Evolutionary conservation across 257 asterid genomes (phyloP).

Genomic region (Coffea canephora): DNA sequence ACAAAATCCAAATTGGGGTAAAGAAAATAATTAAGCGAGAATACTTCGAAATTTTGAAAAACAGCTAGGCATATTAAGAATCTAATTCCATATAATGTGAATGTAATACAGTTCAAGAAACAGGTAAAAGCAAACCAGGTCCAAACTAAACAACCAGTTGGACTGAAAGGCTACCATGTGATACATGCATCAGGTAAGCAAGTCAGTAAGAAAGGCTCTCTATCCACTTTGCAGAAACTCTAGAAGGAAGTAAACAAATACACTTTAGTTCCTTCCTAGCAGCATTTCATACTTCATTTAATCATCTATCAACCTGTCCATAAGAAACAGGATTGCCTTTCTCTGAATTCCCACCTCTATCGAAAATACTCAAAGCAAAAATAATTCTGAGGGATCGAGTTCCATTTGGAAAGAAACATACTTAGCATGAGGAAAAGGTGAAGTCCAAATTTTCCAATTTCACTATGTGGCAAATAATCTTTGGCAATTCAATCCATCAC

Average conservation of each 20-base stretch:
- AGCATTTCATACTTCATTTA: not conserved
- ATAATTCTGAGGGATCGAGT: not conserved
- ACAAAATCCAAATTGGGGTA: slow-evolving; percentile 12
- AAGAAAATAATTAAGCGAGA: slow-evolving; percentile 8
- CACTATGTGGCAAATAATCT: not conserved
- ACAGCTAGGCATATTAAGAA: not conserved
- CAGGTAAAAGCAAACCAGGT: not conserved
- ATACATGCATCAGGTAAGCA: not conserved
- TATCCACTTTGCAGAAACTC: not conserved
- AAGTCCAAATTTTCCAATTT: not conserved
- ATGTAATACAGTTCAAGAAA: not conserved
- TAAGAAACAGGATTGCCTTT: not conserved
- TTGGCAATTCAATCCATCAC: not conserved
- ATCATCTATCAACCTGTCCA: not conserved
- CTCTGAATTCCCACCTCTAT: not conserved
- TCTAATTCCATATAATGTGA: not conserved
- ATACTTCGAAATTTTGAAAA: not conserved
- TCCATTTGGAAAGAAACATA: not conserved
- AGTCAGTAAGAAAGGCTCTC: not conserved
- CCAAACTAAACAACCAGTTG: not conserved
- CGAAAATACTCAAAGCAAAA: no score
- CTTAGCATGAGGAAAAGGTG: not conserved
- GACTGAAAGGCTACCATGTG: not conserved
- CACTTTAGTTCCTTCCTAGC: not conserved
- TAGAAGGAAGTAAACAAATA: not conserved